Base-by-base conservation (phyloP, 176 grass and related monocot genomes). In the Carex littledalei region DNA sequence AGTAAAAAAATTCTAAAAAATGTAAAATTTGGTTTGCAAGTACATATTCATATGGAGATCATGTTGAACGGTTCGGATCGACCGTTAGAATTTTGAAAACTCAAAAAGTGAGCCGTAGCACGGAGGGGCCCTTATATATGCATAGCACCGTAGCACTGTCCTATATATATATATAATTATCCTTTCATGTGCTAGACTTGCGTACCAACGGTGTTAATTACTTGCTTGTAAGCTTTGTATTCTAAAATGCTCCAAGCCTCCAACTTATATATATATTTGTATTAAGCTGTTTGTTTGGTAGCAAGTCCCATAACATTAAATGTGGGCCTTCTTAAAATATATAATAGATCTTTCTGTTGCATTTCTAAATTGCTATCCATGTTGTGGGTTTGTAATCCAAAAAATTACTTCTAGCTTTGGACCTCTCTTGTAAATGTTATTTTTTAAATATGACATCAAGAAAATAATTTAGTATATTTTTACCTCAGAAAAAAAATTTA, bases 181-280 rank as follows among this genome's bases (percentile, higher is more conserved):
- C 29, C 65, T 37, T 17, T 37, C 31, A 37, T 37, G 31, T 11
- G 17, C 4, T 37, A 68, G 13, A 37, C 29, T 75, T 45, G 43
- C 43, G 43, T 14, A 53, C 26, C 72, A 54, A n/a, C 12, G 53
- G 20, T 49, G 29, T 54, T 73, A 76, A 41, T 54, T 76, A 3
- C 71, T 76, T 76, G 72, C 47, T 77, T 77, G 73, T 26, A 77
- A 55, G 49, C 43, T 77, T 77, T 31, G 47, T 77, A 77, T 31
- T 55, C 22, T 13, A 7, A 15, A 77, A 55, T 17, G 49, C 22
- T 55, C 73, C 47, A 75, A 52, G 37, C 37, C 5, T 39, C 5
- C 37, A 39, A 39, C 37, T 35, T 9, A 49, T 24, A 20, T 3
- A 52, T 22, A n/a, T n/a, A n/a, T 77, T 22, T 54, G 47, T 77